Conservation (phyloP, 331 rosid species). For the Spiraea crenata region DNA sequence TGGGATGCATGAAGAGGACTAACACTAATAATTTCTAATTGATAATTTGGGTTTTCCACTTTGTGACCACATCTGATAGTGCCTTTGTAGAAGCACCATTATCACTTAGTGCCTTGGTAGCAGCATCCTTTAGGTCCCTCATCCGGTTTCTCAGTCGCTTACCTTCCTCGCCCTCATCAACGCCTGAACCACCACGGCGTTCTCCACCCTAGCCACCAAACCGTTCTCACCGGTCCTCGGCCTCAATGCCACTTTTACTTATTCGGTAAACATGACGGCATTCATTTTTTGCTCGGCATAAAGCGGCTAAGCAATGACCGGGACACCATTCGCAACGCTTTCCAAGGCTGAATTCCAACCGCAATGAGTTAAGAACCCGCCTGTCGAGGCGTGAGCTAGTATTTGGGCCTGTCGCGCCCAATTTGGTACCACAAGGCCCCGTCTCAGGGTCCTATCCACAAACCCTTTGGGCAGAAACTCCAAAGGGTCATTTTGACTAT, state of each 20-base stretch:
- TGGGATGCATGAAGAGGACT: not conserved
- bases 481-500: conserved; percentile 33
- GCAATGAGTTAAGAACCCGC: conserved; percentile 69
- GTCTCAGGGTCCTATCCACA: conserved; percentile 35
- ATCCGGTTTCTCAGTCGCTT: conserved; percentile 43
- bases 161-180: conserved; percentile 69
- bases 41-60: conserved; percentile 38
- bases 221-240: conserved; percentile 30
- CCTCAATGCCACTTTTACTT: conserved; percentile 48
- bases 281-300: conserved; percentile 85
- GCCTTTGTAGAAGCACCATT: conserved; percentile 56
- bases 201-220: conserved; percentile 48
- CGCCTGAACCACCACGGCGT: conserved; percentile 41
- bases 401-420: conserved; percentile 86
- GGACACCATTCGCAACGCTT: conserved; percentile 59
- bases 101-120: conserved; percentile 24
- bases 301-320: conserved; percentile 77
- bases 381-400: conserved; percentile 48
- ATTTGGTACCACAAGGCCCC: conserved; percentile 42
- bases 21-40: not conserved
- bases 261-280: conserved; percentile 43
- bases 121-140: conserved; percentile 55
- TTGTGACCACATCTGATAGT: conserved; percentile 35
- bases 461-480: conserved; percentile 65
- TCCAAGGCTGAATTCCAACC: conserved; percentile 78